These are phyloP conservation scores for Amphicarpaea edgeworthii DNA, from an alignment of 306 rosid genomes.

Conservation along the genomic window DNA sequence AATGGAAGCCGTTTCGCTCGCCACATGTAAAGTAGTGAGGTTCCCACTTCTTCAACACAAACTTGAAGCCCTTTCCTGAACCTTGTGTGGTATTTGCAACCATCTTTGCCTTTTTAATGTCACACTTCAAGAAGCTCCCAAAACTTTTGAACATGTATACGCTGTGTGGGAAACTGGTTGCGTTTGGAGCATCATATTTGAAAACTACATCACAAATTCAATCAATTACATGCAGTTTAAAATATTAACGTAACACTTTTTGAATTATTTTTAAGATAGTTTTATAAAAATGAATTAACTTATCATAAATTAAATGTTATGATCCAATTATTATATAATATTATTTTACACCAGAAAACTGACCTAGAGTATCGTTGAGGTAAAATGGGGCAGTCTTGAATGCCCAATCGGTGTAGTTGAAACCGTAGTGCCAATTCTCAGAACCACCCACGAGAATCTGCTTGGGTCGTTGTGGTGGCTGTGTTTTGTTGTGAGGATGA, in stretches of 20 bases:
- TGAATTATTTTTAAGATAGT: too few species aligned
- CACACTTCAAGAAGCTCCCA: background rate
- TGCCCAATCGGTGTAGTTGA: constrained; percentile 56
- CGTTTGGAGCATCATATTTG: too few species aligned
- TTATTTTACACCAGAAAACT: background rate
- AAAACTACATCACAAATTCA: too few species aligned
- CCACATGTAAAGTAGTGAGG: constrained; percentile 76
- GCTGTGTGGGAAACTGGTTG: too few species aligned
- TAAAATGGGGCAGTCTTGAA: constrained; percentile 51
- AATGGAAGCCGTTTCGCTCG: constrained; percentile 64
- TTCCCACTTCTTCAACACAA: constrained; percentile 55
- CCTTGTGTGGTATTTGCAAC: too few species aligned
- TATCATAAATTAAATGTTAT: too few species aligned
- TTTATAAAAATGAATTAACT: too few species aligned
- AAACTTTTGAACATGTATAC: too few species aligned
- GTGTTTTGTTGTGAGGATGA: constrained; percentile 42
- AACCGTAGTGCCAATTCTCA: constrained; percentile 51
- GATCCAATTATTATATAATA: too few species aligned
- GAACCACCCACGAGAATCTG: constrained; percentile 68
- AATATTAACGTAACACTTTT: too few species aligned
- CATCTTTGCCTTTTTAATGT: too few species aligned
- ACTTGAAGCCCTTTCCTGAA: constrained; percentile 54
- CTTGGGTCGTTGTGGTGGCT: constrained; percentile 22
- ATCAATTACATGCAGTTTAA: too few species aligned
- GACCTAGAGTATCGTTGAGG: constrained; percentile 67